Base-by-base conservation (phyloP, 805 yeast genomes). In the Naumovozyma baii region DNA sequence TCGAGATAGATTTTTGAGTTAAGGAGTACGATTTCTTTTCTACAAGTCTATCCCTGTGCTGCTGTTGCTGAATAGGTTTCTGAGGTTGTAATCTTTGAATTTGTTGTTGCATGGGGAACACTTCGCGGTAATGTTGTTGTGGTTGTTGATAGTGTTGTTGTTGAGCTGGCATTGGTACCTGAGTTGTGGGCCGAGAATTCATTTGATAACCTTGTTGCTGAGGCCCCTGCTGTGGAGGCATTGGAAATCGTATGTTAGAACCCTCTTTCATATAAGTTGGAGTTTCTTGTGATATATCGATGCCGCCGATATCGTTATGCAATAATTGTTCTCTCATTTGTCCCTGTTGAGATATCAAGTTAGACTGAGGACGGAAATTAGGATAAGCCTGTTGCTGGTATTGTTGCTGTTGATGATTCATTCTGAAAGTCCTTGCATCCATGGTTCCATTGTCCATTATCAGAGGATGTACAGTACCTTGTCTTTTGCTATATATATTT, bases 201-300 rank as follows among this genome's bases (percentile, higher is more conserved):
- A 9, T 19, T 5, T 16, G 33, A 15, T 22, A 15, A 4, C 18
- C 14, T 17, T 20, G 35, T 3, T 31, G 30, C 2, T 10, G 20
- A 3, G 12, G 8, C 9, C 15, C 10, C 29, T 25, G 26, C 13
- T 33, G 4, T 10, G 26, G 7, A 7, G 26, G 10, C 10, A 22
- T 7, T 22, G n/a, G n/a, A n/a, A n/a, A n/a, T n/a, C n/a, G n/a
- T n/a, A n/a, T n/a, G 28, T 19, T 31, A 14, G 16, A 35, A 14
- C 39, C 39, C 29, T 48, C 50, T 12, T 22, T 22, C 12, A 22
- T 22, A 22, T 7, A 22, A 5, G 62, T 40, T 3, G 72, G 72
- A 0, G 53, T 53, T 45, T 73, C 76, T 13, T 67, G 47, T 13
- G 65, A 44, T 12, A 73, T 57, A 43, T 72, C 76, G 22, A 73